phyloP scores from a whole-genome alignment of 2,329 filamentous ascomycete species.

The Penicillium sp. region DNA sequence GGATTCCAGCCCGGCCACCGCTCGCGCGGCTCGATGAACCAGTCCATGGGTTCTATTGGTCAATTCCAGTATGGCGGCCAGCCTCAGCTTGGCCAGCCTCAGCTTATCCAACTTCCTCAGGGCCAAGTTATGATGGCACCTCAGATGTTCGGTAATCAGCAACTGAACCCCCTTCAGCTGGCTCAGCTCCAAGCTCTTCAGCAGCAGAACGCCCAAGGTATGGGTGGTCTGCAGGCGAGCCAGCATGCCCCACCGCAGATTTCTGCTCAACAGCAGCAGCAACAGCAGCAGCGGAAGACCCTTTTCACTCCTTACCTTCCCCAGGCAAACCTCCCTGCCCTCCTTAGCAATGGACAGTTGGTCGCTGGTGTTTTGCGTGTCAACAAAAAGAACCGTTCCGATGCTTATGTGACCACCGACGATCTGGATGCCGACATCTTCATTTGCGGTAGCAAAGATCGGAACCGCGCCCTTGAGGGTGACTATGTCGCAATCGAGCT shows the following conservation, averaged over 20 bases:
- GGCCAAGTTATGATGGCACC: conserved; percentile 81
- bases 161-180: conserved; percentile 82
- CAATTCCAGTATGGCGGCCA: conserved; percentile 74
- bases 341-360: conserved; percentile 87
- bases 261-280: conserved; percentile 56
- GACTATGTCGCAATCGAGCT: conserved; percentile 95
- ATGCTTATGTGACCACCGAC: conserved; percentile 92
- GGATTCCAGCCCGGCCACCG: conserved; percentile 93
- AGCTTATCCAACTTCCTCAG: conserved; percentile 79
- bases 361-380: conserved; percentile 95
- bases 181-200: conserved; percentile 90
- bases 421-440: conserved; percentile 98
- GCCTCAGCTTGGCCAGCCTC: conserved; percentile 62
- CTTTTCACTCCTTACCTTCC: conserved; percentile 97
- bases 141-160: conserved; percentile 79
- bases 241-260: conserved; percentile 69
- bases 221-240: conserved; percentile 65
- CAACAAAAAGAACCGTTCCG: conserved; percentile 99
- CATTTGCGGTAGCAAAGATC: conserved; percentile 98
- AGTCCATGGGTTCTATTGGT: conserved; percentile 78
- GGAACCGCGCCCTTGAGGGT: conserved; percentile 93
- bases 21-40: conserved; percentile 76
- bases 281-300: conserved; percentile 90
- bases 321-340: conserved; percentile 85
- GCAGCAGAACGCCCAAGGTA: conserved; percentile 75